Base-by-base conservation (phyloP, 306 rosid species). In the Fagus crenata region DNA sequence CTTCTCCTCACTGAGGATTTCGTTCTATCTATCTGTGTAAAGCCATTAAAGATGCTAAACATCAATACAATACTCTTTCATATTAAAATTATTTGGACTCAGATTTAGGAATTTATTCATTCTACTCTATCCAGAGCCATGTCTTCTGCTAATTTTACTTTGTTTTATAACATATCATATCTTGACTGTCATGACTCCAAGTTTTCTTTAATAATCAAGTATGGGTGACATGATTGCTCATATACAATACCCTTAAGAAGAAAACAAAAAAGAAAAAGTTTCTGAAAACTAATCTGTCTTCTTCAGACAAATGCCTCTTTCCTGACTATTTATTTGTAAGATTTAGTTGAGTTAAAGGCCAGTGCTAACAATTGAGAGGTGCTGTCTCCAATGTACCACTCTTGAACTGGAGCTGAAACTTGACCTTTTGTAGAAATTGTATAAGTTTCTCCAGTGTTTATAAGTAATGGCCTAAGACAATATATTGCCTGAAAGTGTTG, bases 1-100 rank as follows among this genome's bases (percentile, higher is more conserved):
- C 85, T 89, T 84, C 81, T 77, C 63, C 79, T 74, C 65, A 75
- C 55, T 36, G 72, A 53, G 31, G 91, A 82, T 54, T 84, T 75
- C 61, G 75, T 85, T 46, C 77, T 76, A 73, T 75, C 67, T 49
- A 53, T 73, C 88, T 89, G 85, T 73, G 43, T 35, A 55, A 56
- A 80, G 35, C 84, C 55, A 74, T 14, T 36, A 72, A 7, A 73
- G 53, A 54, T 31, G 55, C 65, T 15, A 2, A 14, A 1, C 65
- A 33, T 63, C 42, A 49, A 3, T 17, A 53, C 56, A 12, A 35
- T 35, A 67, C 31, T 73, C 49, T 65, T 37, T 70, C 55, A 53
- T 49, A 67, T 49, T 8, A 22, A 39, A 51, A 51, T 56, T 41
- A 46, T 54, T 31, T 4, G 67, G 42, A 67, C 36, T 55, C 43